Evolutionary conservation across 2,329 filamentous ascomycete species (phyloP).

Genomic region (Graphilbum ipis-grandicollis): DNA sequence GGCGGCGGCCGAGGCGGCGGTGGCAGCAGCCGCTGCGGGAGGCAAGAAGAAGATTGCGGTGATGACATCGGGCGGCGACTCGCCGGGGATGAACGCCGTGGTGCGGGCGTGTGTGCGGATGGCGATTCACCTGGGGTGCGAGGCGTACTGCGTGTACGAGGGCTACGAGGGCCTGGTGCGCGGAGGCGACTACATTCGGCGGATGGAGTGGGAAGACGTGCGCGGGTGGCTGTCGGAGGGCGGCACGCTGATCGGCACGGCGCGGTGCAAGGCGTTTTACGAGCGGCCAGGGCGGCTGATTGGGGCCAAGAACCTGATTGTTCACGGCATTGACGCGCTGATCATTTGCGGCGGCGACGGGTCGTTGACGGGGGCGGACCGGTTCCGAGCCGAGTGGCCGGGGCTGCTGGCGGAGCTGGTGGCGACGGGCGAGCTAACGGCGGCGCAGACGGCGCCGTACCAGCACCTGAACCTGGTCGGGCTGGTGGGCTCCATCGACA

Average conservation of each 20-base stretch:
- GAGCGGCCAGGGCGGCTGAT: constrained; percentile 67
- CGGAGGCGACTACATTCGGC: constrained; percentile 72
- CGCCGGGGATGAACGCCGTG: constrained; percentile 85
- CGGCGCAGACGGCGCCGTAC: constrained; percentile 58
- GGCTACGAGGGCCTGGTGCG: constrained; percentile 91
- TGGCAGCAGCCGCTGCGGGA: neutral
- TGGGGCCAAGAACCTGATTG: constrained; percentile 87
- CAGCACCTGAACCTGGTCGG: constrained; percentile 89
- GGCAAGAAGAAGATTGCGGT: constrained; percentile 54
- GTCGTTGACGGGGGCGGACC: constrained; percentile 86
- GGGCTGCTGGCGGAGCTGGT: constrained; percentile 75
- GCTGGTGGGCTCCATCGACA: constrained; percentile 93
- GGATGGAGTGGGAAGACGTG: constrained; percentile 86
- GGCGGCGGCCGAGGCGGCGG: neutral
- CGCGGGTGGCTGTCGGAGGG: constrained; percentile 87
- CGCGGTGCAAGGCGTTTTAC: constrained; percentile 82
- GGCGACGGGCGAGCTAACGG: constrained; percentile 48
- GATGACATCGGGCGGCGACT: constrained; percentile 90
- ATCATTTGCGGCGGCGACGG: constrained; percentile 96
- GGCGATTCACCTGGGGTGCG: constrained; percentile 69
- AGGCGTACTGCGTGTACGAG: constrained; percentile 71
- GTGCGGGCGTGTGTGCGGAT: constrained; percentile 84
- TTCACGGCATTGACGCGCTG: constrained; percentile 84
- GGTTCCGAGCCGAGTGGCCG: constrained; percentile 85
- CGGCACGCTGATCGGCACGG: constrained; percentile 89